Base-by-base conservation (phyloP, 306 rosid genomes). In the Geum urbanum region DNA sequence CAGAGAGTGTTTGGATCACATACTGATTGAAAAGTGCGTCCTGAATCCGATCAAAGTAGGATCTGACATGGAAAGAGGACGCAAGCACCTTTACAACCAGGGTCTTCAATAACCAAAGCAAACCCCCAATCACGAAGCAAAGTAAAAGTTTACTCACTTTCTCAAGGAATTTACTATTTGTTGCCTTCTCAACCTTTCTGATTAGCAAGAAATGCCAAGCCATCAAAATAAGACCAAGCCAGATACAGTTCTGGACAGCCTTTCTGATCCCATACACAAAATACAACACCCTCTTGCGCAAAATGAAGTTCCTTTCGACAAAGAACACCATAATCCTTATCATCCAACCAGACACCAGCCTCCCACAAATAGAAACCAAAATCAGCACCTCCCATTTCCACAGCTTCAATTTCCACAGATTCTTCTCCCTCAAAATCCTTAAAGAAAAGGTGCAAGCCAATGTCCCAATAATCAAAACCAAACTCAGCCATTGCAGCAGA, bases 321-420 rank as follows among this genome's bases (percentile, higher is more conserved):
- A 75, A 92, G 71, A 78, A 92, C n/a, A 92, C 97, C 0, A 72
- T 32, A 1, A 89, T 64, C 39, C 81, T 73, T 12, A 89, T 83
- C 27, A 81, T 75, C 97, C 97, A 92, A 64, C 84, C 96, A 10
- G 97, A 92, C 4, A 92, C 92, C 79, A 92, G 79, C 20, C 96
- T 67, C 5, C 97, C 97, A 63, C 95, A 92, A 1, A 92, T 92
- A 63, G 89, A 40, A 57, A 89, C 87, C 77, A 89, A 39, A 72
- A 92, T 8, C 86, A 89, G 49, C 5, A 92, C 80, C 74, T 92
- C 96, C 97, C 97, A 92, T 79, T 87, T 89, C 97, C 97, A 92
- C 20, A 92, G 11, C 35, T 49, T 67, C 18, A 92, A 76, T 45
- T 87, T 73, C 96, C 95, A 89, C 27, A 85, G 63, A 20, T 73